Evolutionary conservation across 2,329 filamentous ascomycete species (phyloP), one percentile per base, ranked within the genome.

Genomic region (Nothophoma quercina): DNA sequence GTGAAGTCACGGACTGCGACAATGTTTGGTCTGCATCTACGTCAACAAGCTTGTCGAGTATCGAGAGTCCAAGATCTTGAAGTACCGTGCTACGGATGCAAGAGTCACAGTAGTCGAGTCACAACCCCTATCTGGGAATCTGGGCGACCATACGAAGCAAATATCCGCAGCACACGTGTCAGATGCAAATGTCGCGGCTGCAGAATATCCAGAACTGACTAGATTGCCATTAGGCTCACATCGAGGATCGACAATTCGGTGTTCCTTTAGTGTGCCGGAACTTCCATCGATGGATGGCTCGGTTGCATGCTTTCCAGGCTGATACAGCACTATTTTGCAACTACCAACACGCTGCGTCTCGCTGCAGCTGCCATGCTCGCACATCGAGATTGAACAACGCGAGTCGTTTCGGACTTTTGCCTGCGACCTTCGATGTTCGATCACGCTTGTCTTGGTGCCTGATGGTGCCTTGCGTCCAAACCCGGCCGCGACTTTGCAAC

Each of bases 391-490:
- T 18, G n/a, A n/a, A 13, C 13, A 29, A 38, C 18, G 6, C 13
- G 25, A 19, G 32, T 38, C n/a, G 32, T 38, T 32, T 26, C 19
- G 28, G 10, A 10, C 21, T 39, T 15, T 19, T 26, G 16, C n/a
- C 12, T 12, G 13, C n/a, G n/a, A n/a, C n/a, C 12, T 28, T 44
- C 40, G 33, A 44, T 28, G 16, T 21, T 51, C 28, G 40, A 39
- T 44, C 32, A 19, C 34, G 22, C 28, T 42, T 40, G 41, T 29
- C 34, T 29, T 40, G 22, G 25, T 39, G 34, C 44, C 34, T 47
- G 21, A 9, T 29, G 18, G 26, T 30, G 46, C 46, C 19, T 49
- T 30, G 39, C 33, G 19, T 50, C 15, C 47, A n/a, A 33, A 33
- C 10, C 16, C 33, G 33, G 40, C 23, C 43, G 29, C 26, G 23